phyloP scores from a whole-genome alignment of 305 asterid species.

The Nicotiana rustica region DNA sequence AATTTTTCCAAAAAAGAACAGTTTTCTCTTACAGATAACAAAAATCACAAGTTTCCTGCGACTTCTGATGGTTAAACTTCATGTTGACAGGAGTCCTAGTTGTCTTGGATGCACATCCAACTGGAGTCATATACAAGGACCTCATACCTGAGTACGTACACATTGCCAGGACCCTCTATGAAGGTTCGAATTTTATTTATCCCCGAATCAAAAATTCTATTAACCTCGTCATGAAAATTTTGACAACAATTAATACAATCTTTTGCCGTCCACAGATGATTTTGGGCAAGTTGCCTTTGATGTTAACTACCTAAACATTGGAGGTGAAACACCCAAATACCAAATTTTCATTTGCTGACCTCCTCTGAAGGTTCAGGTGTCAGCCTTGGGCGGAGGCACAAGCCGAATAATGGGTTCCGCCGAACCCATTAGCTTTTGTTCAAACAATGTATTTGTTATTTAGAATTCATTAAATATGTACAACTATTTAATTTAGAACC shows the following conservation, averaged over 20 bases:
- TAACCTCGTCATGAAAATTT: conserved; percentile 19
- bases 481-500: too few relatives aligned
- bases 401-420: too few relatives aligned
- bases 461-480: too few relatives aligned
- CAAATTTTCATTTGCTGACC: conserved; percentile 80
- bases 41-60: not conserved
- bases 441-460: too few relatives aligned
- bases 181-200: conserved; percentile 54
- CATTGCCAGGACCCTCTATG: conserved; percentile 79
- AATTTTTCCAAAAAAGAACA: not conserved
- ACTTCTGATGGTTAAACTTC: not conserved
- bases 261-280: conserved; percentile 60
- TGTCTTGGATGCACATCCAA: conserved; percentile 85
- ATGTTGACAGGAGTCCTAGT: conserved; percentile 78
- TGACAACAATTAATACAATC: not conserved
- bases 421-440: too few relatives aligned
- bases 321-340: conserved; percentile 58
- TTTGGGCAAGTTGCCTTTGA: conserved; percentile 82
- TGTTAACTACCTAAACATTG: conserved; percentile 85
- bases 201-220: not conserved
- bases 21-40: not conserved
- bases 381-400: too few relatives aligned
- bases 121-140: conserved; percentile 78
- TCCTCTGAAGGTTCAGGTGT: conserved; percentile 40
- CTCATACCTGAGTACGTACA: conserved; percentile 75